Evolutionary conservation across 805 yeast genomes (phyloP), one percentile per base, ranked within the genome.

Genomic region (Schizosaccharomyces osmophilus): DNA sequence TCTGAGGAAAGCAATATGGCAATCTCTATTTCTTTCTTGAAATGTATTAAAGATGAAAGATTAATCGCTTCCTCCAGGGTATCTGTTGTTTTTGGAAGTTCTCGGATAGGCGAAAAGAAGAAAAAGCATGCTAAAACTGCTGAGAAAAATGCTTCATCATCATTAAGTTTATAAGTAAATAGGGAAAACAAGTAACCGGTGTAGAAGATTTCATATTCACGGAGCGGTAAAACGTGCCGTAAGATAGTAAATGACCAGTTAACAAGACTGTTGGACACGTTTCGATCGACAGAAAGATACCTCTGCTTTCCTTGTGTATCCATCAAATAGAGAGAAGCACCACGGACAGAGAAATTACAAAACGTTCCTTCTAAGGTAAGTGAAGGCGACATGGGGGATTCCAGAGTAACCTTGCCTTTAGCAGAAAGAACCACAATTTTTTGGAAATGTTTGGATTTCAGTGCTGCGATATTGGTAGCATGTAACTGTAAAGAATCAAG

Each of bases 151-250:
- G 57, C 57, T 29, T 51, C 57, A 51, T 22, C 31, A 11, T 51
- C 36, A 29, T 29, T 51, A 8, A 51, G 15, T 29, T 51, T 29
- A 51, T 24, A 29, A 2, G 31, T 29, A 22, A 51, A 29, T 9
- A 51, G 39, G 5, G 36, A 22, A 29, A 19, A 51, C 13, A 57
- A 17, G 31, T 80, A n/a, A 74, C 71, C 41, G 2, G 60, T 57
- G 31, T 39, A 36, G 8, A 57, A 26, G 36, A 57, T 36, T 41
- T 57, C 48, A 36, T 57, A 57, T 11, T 26, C 43, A 22, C 42
- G 39, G 15, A 39, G 22, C 9, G 60, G 48, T 17, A 57, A 31
- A 41, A 57, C 13, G 8, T 22, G n/a, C 9, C 60, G 31, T 17
- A 57, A 8, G 11, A 36, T 19, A 31, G 17, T 22, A n/a, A 57